These are phyloP conservation scores for Alternaria longipes DNA, from an alignment of 2,329 filamentous ascomycete genomes.

Conservation along the genomic window DNA sequence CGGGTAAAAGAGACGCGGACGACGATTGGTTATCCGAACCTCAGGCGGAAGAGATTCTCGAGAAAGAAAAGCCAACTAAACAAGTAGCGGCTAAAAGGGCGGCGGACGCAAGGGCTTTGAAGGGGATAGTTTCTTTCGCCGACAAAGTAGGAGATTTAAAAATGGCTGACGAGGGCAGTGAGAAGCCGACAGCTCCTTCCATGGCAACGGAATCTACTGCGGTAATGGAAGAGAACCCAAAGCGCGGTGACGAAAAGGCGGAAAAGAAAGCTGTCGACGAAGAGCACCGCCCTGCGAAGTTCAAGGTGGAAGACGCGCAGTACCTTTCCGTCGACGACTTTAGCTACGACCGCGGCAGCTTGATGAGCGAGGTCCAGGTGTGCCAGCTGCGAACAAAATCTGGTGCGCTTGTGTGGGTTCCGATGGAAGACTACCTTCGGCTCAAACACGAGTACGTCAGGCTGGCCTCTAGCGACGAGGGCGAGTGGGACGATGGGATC, in stretches of 20 bases:
- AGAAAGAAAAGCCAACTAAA: neutral
- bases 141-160: no score
- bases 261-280: neutral
- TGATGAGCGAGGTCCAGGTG: neutral
- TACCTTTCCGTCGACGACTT: neutral
- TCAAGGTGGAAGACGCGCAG: neutral
- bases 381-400: neutral
- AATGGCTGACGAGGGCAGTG: no score
- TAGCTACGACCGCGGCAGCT: neutral
- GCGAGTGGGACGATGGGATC: slow-evolving; percentile 2
- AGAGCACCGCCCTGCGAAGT: neutral
- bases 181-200: neutral
- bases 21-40: neutral
- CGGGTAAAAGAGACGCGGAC: neutral
- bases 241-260: neutral
- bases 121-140: no score
- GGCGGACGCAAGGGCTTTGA: no score
- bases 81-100: no score
- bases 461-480: slow-evolving; percentile 2
- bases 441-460: neutral
- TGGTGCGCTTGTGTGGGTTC: neutral
- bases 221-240: neutral
- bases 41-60: neutral
- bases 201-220: neutral
- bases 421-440: neutral